A percentile compares a stretch with the other conserved stretches of the same genome.
phyloP scores from a whole-genome alignment of 257 asterid genomes.

The Solanum bulbocastanum region DNA sequence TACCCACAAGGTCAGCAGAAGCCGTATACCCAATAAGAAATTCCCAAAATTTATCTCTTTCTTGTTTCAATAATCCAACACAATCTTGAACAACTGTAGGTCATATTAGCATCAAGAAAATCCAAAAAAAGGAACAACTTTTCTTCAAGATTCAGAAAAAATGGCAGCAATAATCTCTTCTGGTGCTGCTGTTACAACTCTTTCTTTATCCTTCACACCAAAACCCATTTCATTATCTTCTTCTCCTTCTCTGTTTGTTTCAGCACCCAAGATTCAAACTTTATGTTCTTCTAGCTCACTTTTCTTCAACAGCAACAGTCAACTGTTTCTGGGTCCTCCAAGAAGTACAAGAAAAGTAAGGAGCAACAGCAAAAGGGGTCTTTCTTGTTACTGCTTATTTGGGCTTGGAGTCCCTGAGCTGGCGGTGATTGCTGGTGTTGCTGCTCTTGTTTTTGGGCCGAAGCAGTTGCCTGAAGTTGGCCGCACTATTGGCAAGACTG shows the following conservation, averaged over 20 bases:
- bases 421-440: slow-evolving; percentile 76
- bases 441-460: slow-evolving; percentile 79
- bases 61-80: background rate
- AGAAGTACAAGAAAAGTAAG: background rate
- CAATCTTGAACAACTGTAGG: background rate
- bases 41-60: background rate
- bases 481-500: slow-evolving; percentile 72
- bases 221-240: background rate
- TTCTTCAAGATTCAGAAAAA: background rate
- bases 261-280: background rate
- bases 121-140: background rate
- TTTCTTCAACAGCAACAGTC: slow-evolving; percentile 35
- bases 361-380: slow-evolving; percentile 18
- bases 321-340: slow-evolving; percentile 11
- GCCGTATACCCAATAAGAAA: background rate
- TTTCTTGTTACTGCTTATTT: slow-evolving; percentile 62
- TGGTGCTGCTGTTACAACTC: background rate
- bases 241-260: background rate
- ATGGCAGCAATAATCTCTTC: background rate
- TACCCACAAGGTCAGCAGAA: background rate
- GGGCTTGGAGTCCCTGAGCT: slow-evolving; percentile 95
- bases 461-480: slow-evolving; percentile 83
- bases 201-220: background rate
- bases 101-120: background rate
- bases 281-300: slow-evolving; percentile 47